These are phyloP conservation scores for Fragosphaeria purpurea DNA, from an alignment of 2,329 filamentous ascomycete species.

Conservation along the genomic window DNA sequence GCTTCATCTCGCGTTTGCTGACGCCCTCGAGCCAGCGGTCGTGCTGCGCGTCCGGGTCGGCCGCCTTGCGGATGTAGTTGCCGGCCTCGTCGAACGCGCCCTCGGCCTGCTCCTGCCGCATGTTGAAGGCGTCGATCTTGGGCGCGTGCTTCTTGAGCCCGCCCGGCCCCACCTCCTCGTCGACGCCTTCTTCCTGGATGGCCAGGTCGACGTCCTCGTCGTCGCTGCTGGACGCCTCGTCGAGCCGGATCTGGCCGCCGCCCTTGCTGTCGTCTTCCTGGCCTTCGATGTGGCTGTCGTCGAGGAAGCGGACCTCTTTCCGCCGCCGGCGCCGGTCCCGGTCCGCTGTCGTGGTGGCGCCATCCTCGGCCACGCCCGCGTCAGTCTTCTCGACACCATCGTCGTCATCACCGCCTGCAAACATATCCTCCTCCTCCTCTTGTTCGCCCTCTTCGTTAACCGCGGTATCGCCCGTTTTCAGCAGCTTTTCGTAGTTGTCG, in stretches of 20 bases:
- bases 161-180: slow-evolving; percentile 83
- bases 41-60: slow-evolving; percentile 79
- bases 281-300: slow-evolving; percentile 60
- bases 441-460: slow-evolving; percentile 32
- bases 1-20: slow-evolving; percentile 87
- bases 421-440: slow-evolving; percentile 74
- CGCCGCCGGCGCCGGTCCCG: slow-evolving; percentile 41
- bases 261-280: slow-evolving; percentile 48
- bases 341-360: slow-evolving; percentile 19
- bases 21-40: slow-evolving; percentile 89
- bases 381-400: slow-evolving; percentile 33
- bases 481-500: slow-evolving; percentile 40
- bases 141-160: slow-evolving; percentile 89
- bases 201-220: slow-evolving; percentile 61
- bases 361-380: slow-evolving; percentile 11
- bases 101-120: slow-evolving; percentile 81
- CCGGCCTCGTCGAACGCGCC: slow-evolving; percentile 84
- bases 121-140: slow-evolving; percentile 92
- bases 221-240: slow-evolving; percentile 36
- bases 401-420: slow-evolving; percentile 52
- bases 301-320: slow-evolving; percentile 52
- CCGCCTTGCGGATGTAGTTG: slow-evolving; percentile 84
- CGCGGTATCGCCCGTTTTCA: slow-evolving; percentile 25
- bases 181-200: slow-evolving; percentile 63
- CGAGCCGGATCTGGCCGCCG: slow-evolving; percentile 2